These are phyloP conservation scores for Lyophyllum atratum DNA, from an alignment of 768 basidiomycete species.

Conservation along the genomic window DNA sequence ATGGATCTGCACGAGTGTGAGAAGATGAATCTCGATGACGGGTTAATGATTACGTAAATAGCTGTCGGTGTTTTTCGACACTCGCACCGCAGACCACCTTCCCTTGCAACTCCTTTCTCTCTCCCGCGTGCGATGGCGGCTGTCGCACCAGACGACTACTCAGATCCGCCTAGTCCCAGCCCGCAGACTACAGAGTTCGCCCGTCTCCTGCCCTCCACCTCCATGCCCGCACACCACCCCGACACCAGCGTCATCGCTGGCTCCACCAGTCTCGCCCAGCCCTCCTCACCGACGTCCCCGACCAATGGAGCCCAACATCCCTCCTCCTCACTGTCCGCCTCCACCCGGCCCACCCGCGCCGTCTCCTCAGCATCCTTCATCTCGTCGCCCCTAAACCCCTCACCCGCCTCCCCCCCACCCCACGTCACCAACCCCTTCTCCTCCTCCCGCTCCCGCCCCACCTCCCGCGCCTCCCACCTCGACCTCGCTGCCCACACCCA, in stretches of 20 bases:
- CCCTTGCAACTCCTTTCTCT: no score
- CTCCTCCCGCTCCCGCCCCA: slow-evolving; percentile 13
- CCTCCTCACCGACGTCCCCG: background rate
- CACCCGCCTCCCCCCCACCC: slow-evolving; percentile 7
- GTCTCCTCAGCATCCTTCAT: slow-evolving; percentile 7
- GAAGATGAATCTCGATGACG: no score
- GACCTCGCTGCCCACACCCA: slow-evolving; percentile 9
- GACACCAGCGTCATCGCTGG: background rate
- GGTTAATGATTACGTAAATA: no score
- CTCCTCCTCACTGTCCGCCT: background rate
- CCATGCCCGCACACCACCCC: background rate
- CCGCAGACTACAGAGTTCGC: background rate
- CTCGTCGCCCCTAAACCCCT: slow-evolving; percentile 17
- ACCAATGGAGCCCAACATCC: background rate
- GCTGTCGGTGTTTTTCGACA: no score
- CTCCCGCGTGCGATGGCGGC: background rate
- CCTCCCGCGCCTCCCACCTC: slow-evolving; percentile 14
- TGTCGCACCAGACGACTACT: background rate
- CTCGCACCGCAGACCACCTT: no score
- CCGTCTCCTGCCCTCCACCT: background rate
- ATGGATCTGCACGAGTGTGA: no score
- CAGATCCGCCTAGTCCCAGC: slow-evolving; percentile 1
- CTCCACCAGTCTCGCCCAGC: background rate
- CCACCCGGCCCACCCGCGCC: background rate
- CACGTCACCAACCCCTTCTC: slow-evolving; percentile 16